Conservation (phyloP, 2,329 filamentous ascomycete species). For the Tolypocladium amazonense region DNA sequence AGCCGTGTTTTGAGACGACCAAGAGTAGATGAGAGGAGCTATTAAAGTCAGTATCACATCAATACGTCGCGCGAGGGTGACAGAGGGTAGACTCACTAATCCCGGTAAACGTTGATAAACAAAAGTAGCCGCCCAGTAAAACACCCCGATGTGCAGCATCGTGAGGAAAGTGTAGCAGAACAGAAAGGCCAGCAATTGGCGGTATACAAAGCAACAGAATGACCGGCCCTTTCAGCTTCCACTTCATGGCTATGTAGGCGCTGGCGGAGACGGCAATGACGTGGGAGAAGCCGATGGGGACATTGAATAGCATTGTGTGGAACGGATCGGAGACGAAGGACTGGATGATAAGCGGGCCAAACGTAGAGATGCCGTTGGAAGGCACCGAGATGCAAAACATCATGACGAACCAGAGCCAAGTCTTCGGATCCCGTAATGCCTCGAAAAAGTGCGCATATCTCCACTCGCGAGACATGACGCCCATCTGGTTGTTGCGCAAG, state of each 20-base stretch:
- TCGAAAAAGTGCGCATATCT: conserved; percentile 41
- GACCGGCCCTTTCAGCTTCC: conserved; percentile 46
- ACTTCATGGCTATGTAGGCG: conserved; percentile 41
- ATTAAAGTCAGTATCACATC: conserved; percentile 4
- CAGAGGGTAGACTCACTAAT: conserved; percentile 17
- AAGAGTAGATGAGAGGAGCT: conserved; percentile 49
- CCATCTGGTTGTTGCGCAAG: conserved; percentile 43
- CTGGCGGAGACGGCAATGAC: conserved; percentile 47
- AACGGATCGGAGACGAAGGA: conserved; percentile 48
- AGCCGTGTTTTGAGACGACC: conserved; percentile 52
- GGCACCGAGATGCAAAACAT: conserved; percentile 46
- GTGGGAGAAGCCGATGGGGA: conserved; percentile 49
- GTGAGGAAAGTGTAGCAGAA: conserved; percentile 40
- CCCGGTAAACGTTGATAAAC: conserved; percentile 45
- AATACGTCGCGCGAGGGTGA: background rate
- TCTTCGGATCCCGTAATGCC: conserved; percentile 45
- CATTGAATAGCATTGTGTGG: conserved; percentile 48
- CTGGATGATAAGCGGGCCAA: conserved; percentile 49
- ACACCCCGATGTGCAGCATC: conserved; percentile 32
- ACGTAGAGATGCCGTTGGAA: conserved; percentile 46
- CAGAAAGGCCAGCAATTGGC: conserved; percentile 44
- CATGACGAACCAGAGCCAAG: conserved; percentile 47
- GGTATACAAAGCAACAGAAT: conserved; percentile 44
- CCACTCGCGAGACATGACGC: conserved; percentile 41
- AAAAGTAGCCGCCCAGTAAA: conserved; percentile 45